phyloP scores from a whole-genome alignment of 805 yeast genomes.

The Yamadazyma sp. region DNA sequence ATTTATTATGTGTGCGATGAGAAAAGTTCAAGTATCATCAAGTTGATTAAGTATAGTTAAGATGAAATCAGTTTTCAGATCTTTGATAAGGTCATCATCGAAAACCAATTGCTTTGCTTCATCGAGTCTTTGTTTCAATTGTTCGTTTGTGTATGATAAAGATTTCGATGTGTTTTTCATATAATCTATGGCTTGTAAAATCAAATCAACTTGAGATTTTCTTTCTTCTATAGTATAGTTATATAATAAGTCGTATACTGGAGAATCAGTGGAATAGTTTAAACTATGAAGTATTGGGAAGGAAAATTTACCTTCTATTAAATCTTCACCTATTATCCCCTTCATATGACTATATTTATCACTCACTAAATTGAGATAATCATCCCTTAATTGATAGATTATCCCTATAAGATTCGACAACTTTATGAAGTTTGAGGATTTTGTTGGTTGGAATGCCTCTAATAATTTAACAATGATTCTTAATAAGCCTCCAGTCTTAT shows the following conservation, averaged over 20 bases:
- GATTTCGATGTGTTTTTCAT: conserved; percentile 23
- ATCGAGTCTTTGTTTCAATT: conserved; percentile 1
- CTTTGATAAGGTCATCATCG: conserved; percentile 14
- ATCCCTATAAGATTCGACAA: conserved; percentile 77
- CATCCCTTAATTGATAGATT: conserved; percentile 83
- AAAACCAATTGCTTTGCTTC: conserved; percentile 17
- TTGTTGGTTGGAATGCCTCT: conserved; percentile 26
- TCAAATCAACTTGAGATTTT: conserved; percentile 10
- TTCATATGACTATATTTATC: conserved; percentile 60
- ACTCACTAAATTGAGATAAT: conserved; percentile 65
- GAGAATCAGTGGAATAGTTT: conserved; percentile 11
- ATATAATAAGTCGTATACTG: conserved; percentile 23
- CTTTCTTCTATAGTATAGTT: conserved; percentile 16
- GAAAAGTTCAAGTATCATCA: conserved; percentile 15
- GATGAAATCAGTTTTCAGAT: conserved; percentile 9
- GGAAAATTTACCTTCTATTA: conserved; percentile 86
- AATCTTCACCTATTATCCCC: conserved; percentile 68
- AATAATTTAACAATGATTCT: conserved; percentile 68
- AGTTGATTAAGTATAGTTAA: conserved; percentile 16
- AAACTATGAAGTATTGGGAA: conserved; percentile 72
- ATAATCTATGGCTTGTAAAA: conserved; percentile 19
- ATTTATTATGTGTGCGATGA: conserved; percentile 5
- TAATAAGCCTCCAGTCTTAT: conserved; percentile 85
- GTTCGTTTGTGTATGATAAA: conserved; percentile 19
- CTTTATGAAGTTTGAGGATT: conserved; percentile 23